These are phyloP conservation scores for Phytophthora cryptogea DNA, from an alignment of 352 stramenopile genomes.

Conservation along the genomic window DNA sequence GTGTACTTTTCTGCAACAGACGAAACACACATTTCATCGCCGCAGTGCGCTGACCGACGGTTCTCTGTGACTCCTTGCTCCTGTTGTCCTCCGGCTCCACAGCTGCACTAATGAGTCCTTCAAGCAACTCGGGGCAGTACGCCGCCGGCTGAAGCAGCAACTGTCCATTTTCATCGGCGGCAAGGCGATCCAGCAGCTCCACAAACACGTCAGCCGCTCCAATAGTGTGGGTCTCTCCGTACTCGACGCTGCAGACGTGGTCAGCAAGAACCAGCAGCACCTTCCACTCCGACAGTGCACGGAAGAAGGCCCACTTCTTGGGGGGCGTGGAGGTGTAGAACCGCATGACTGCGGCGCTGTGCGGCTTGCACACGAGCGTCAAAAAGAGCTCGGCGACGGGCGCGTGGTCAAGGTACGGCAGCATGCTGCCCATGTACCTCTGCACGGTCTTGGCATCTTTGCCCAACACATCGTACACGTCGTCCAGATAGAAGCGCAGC, in stretches of 20 bases:
- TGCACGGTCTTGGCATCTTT: slow-evolving; percentile 58
- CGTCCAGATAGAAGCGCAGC: slow-evolving; percentile 83
- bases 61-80: slow-evolving; percentile 25
- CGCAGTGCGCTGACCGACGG: slow-evolving; percentile 71
- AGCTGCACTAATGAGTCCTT: slow-evolving; percentile 74
- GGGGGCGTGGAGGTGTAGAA: slow-evolving; percentile 70
- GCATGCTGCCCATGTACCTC: slow-evolving; percentile 87
- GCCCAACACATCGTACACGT: slow-evolving; percentile 88
- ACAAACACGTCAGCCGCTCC: slow-evolving; percentile 89
- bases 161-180: slow-evolving; percentile 88
- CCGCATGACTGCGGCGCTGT: slow-evolving; percentile 69
- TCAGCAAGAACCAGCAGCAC: slow-evolving; percentile 83
- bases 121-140: slow-evolving; percentile 84
- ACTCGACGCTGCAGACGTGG: slow-evolving; percentile 73
- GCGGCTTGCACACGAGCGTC: slow-evolving; percentile 87
- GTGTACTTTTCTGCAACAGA: slow-evolving; percentile 73
- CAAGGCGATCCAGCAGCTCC: slow-evolving; percentile 85
- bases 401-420: slow-evolving; percentile 79
- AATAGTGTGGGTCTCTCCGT: slow-evolving; percentile 71
- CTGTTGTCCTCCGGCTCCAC: slow-evolving; percentile 44
- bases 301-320: slow-evolving; percentile 91
- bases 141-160: slow-evolving; percentile 86
- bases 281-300: slow-evolving; percentile 86
- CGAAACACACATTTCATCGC: slow-evolving; percentile 86
- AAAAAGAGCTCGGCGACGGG: slow-evolving; percentile 88